These are phyloP conservation scores for Boletellus emodensis DNA, from an alignment of 768 basidiomycete genomes.

Conservation along the genomic window DNA sequence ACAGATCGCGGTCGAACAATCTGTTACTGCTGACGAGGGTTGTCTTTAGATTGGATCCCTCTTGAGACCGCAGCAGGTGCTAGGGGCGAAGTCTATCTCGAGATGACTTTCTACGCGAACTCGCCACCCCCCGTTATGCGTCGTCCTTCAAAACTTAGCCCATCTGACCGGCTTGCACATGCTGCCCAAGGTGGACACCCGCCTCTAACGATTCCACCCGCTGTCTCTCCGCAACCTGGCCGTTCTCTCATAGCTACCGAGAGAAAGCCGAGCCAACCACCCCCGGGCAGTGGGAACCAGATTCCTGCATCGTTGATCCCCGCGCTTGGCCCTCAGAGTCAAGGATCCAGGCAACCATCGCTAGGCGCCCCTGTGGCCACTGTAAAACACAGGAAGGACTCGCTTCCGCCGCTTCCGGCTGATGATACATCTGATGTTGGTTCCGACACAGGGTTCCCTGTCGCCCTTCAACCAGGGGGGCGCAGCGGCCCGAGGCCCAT, in stretches of 20 bases:
- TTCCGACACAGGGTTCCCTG: constrained; percentile 31
- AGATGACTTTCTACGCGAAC: constrained; percentile 89
- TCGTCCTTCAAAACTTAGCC: constrained; percentile 50
- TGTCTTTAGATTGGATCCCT: constrained; percentile 62
- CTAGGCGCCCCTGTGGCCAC: not conserved
- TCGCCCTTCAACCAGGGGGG: constrained; percentile 41
- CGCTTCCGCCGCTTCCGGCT: constrained; percentile 42
- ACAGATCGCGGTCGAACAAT: not conserved
- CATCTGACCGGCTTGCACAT: constrained; percentile 49
- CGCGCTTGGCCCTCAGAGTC: constrained; percentile 9
- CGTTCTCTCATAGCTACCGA: constrained; percentile 9
- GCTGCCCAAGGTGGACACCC: constrained; percentile 29
- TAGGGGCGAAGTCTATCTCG: constrained; percentile 84
- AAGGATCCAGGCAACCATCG: constrained; percentile 7
- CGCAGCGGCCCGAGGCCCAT: constrained; percentile 18
- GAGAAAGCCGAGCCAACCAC: constrained; percentile 7
- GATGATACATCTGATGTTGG: constrained; percentile 18
- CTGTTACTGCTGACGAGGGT: constrained; percentile 1
- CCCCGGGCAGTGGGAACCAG: not conserved
- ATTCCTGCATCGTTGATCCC: constrained; percentile 26
- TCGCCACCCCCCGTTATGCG: constrained; percentile 51
- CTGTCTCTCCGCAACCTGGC: constrained; percentile 12
- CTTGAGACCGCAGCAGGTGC: constrained; percentile 56
- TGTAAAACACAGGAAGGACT: constrained; percentile 24
- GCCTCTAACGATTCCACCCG: constrained; percentile 10